Evolutionary conservation across 306 rosid genomes (phyloP).

Genomic region (Albizia julibrissin): DNA sequence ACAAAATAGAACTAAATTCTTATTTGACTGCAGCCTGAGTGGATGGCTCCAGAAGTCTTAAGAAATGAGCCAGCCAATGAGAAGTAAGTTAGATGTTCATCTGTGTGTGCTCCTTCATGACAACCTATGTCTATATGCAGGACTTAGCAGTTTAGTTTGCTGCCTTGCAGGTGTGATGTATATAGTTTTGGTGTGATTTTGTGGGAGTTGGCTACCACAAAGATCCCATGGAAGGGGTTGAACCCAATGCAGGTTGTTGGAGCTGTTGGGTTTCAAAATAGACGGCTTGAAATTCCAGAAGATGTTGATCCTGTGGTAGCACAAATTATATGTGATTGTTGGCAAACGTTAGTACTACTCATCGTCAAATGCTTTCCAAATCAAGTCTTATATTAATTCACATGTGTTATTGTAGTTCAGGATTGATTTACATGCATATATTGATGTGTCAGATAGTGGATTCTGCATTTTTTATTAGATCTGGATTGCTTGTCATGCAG

Average conservation of each 20-base stretch:
- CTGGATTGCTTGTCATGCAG: conserved; percentile 53
- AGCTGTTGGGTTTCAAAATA: conserved; percentile 98
- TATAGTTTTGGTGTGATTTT: conserved; percentile 97
- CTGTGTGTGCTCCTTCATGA: conserved; percentile 13
- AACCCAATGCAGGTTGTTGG: conserved; percentile 99
- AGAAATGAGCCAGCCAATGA: conserved; percentile 95
- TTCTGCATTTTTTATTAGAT: conserved; percentile 15
- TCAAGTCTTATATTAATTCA: conserved; percentile 7
- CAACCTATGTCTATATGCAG: conserved; percentile 19
- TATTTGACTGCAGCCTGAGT: conserved; percentile 83
- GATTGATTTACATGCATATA: background rate
- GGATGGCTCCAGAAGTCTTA: conserved; percentile 99
- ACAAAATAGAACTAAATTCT: conserved; percentile 23
- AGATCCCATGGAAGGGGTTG: conserved; percentile 93
- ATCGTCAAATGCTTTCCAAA: background rate
- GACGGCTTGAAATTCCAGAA: conserved; percentile 93
- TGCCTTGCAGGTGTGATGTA: conserved; percentile 89
- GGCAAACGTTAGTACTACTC: conserved; percentile 74
- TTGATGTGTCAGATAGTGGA: background rate
- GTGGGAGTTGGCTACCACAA: conserved; percentile 83
- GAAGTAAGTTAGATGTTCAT: conserved; percentile 57
- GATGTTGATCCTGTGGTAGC: conserved; percentile 77
- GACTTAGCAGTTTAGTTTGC: conserved; percentile 30
- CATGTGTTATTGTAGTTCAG: background rate
- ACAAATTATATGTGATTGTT: conserved; percentile 85